Conservation (phyloP, 768 basidiomycete species). For the Exidia glandulosa region DNA sequence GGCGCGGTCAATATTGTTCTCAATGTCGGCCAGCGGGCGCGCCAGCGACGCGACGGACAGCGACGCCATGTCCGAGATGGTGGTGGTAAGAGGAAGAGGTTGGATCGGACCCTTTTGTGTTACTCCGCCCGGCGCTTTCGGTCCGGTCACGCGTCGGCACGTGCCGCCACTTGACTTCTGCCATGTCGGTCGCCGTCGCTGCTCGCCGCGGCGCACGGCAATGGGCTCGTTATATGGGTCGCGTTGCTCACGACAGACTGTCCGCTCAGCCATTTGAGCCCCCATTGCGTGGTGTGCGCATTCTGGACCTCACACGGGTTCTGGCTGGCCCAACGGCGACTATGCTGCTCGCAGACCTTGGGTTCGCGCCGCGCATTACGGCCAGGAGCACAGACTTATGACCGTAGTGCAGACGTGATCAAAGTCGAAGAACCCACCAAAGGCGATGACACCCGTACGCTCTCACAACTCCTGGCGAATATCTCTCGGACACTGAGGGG, state of each 20-base stretch:
- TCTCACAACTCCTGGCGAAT: slow-evolving; percentile 1
- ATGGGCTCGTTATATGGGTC: no score
- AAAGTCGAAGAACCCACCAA: slow-evolving; percentile 74
- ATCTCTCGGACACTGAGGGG: slow-evolving; percentile 30
- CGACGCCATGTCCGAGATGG: not conserved
- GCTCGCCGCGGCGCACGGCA: not conserved
- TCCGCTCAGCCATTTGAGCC: slow-evolving; percentile 29
- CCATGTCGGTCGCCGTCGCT: no score
- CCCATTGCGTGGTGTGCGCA: slow-evolving; percentile 66
- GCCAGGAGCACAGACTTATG: not conserved
- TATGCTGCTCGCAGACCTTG: slow-evolving; percentile 86
- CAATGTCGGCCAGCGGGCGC: not conserved
- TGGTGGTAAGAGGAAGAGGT: not conserved
- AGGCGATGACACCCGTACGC: slow-evolving; percentile 86
- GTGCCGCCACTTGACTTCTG: not conserved
- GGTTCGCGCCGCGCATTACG: slow-evolving; percentile 6
- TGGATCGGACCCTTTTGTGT: slow-evolving; percentile 1
- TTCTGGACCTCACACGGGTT: slow-evolving; percentile 85
- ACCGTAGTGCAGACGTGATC: slow-evolving; percentile 72
- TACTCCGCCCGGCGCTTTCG: not conserved
- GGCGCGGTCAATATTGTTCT: not conserved
- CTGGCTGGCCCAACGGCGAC: slow-evolving; percentile 89
- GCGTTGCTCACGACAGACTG: no score
- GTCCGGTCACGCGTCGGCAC: not conserved
- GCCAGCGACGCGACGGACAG: not conserved